Conservation (phyloP, 805 yeast species). For the Myxozyma vanderwaltii region DNA sequence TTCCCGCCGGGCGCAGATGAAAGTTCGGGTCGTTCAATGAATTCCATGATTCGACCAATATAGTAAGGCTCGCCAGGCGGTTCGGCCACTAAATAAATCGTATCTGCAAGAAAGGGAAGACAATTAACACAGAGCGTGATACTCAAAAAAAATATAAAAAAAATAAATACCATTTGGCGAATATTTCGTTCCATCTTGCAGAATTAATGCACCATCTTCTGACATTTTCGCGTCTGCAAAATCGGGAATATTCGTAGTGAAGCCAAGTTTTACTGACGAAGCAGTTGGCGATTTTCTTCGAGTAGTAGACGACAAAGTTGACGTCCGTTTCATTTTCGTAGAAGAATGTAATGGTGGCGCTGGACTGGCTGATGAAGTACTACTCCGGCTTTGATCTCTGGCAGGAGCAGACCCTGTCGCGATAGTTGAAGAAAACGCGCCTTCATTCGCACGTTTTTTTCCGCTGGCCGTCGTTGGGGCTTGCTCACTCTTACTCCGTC, state of each 20-base stretch:
- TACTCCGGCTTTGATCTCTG: slow-evolving; percentile 1
- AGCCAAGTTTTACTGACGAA: slow-evolving; percentile 9
- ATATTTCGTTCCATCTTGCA: slow-evolving; percentile 37
- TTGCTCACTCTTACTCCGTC: neutral
- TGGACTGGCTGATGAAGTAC: slow-evolving; percentile 6
- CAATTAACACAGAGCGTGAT: slow-evolving; percentile 1
- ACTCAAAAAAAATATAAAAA: neutral
- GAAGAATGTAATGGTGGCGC: neutral
- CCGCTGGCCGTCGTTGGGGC: neutral
- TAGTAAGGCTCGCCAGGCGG: slow-evolving; percentile 95
- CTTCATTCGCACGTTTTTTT: neutral
- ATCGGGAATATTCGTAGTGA: slow-evolving; percentile 43
- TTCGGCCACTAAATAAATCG: slow-evolving; percentile 80
- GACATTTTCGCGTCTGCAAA: slow-evolving; percentile 46
- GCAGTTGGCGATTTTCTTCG: neutral
- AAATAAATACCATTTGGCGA: slow-evolving; percentile 39
- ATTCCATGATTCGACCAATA: slow-evolving; percentile 80
- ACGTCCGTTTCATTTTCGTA: neutral
- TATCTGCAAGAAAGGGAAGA: slow-evolving; percentile 48
- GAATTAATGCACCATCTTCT: slow-evolving; percentile 38
- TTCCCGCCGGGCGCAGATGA: neutral
- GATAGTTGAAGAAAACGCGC: neutral
- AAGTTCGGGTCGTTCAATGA: slow-evolving; percentile 46
- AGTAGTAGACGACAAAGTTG: slow-evolving; percentile 1
- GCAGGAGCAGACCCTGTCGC: neutral